Conservation (phyloP, 2,329 filamentous ascomycete species). For the Phialemoniopsis sp. region DNA sequence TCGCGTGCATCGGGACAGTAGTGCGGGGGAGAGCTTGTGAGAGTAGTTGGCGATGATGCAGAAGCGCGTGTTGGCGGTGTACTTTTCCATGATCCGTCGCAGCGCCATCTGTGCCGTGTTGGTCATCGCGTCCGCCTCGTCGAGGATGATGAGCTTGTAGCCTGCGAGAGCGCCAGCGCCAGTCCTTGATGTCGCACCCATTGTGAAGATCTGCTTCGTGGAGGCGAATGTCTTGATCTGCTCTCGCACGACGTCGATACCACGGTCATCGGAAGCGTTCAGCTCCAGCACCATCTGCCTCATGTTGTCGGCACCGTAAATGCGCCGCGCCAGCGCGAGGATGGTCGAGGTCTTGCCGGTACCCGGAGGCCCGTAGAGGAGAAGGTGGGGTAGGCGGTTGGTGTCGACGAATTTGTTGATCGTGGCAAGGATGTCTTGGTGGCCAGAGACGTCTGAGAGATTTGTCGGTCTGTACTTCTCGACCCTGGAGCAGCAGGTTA, state of each 20-base stretch:
- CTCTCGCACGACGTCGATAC: slow-evolving; percentile 95
- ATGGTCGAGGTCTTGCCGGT: slow-evolving; percentile 98
- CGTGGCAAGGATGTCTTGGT: slow-evolving; percentile 94
- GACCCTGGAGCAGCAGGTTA: slow-evolving; percentile 54
- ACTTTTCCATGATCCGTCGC: slow-evolving; percentile 97
- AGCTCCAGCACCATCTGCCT: slow-evolving; percentile 98
- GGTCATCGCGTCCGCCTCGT: slow-evolving; percentile 99
- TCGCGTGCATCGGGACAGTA: slow-evolving; percentile 88
- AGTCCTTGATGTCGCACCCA: slow-evolving; percentile 33
- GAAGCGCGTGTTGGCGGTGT: slow-evolving; percentile 95
- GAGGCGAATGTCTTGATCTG: slow-evolving; percentile 99
- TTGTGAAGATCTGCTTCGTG: slow-evolving; percentile 91
- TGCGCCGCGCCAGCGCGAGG: slow-evolving; percentile 84
- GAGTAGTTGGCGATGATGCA: slow-evolving; percentile 99
- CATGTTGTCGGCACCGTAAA: slow-evolving; percentile 90
- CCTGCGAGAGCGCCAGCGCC: slow-evolving; percentile 54
- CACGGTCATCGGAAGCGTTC: slow-evolving; percentile 94
- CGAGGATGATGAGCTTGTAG: slow-evolving; percentile 95
- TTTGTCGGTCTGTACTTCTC: slow-evolving; percentile 94
- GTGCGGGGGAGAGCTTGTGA: slow-evolving; percentile 90
- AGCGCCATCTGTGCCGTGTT: slow-evolving; percentile 96
- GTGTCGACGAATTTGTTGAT: slow-evolving; percentile 97
- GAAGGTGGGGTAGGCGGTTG: slow-evolving; percentile 89
- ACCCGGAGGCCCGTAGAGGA: slow-evolving; percentile 93
- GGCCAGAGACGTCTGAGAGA: slow-evolving; percentile 88